These are phyloP conservation scores for Allium cepa DNA, from an alignment of 106 monocot genomes.

Conservation along the genomic window DNA sequence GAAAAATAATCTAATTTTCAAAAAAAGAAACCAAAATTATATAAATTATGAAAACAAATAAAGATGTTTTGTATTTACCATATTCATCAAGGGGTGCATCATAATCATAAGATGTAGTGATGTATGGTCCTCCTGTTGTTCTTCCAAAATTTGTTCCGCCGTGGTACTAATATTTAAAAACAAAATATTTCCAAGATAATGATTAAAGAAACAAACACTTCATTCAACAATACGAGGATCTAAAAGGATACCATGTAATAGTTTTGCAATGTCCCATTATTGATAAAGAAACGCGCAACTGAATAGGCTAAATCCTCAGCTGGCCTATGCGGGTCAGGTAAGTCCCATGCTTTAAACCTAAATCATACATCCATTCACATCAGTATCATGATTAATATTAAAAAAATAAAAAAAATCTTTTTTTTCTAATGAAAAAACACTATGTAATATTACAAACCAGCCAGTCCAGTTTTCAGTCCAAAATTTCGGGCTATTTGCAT, in stretches of 20 bases:
- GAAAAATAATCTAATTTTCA: background rate
- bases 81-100: slow-evolving; percentile 65
- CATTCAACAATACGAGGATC: background rate
- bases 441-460: slow-evolving; percentile 16
- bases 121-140: slow-evolving; percentile 46
- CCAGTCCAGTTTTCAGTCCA: slow-evolving; percentile 38
- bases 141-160: slow-evolving; percentile 54
- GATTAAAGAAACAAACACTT: background rate
- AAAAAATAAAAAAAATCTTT: background rate
- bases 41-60: background rate
- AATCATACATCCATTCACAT: background rate
- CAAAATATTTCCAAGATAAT: background rate
- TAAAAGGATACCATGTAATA: slow-evolving; percentile 40
- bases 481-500: slow-evolving; percentile 17
- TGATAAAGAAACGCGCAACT: slow-evolving; percentile 29
- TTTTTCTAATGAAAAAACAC: background rate
- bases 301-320: slow-evolving; percentile 45
- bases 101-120: slow-evolving; percentile 50
- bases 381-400: background rate
- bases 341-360: slow-evolving; percentile 36
- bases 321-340: slow-evolving; percentile 21
- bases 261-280: slow-evolving; percentile 25
- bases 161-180: slow-evolving; percentile 30
- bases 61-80: slow-evolving; percentile 13
- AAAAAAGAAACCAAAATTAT: background rate